Evolutionary conservation across 305 asterid genomes (phyloP), one percentile per base, ranked within the genome.

Genomic region (Salvia sclarea): DNA sequence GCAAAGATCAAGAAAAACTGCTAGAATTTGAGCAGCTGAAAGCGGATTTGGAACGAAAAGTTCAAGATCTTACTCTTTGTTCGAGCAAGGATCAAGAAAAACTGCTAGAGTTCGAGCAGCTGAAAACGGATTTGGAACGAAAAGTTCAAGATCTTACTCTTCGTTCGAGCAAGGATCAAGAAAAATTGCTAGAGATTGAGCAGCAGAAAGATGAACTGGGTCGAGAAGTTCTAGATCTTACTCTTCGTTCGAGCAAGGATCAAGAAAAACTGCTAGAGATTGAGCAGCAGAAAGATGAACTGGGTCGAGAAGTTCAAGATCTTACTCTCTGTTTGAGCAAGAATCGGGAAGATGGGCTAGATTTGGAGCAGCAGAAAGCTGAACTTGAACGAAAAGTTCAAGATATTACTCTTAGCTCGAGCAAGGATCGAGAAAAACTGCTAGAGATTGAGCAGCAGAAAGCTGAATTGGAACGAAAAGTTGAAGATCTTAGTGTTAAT

Each of bases 141-240:
- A 70, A 75, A 64, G 85, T 86, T 48, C 74, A 66, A 70, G 86
- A 84, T 73, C 87, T 92, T 67, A 74, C 78, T 68, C 73, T 70
- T 50, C 77, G 79, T 47, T 71, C 78, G 77, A 74, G 78, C 49
- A 70, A 75, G 75, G 69, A 74, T 45, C 78, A 72, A 50, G 82
- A 75, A 31, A 76, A 68, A 56, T 66, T 81, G 73, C 52, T 76
- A 13, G 71, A 60, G 63, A 71, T 83, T 18, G 80, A 82, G 55
- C 79, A 77, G 82, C 78, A 77, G 75, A 78, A 80, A 50, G 69
- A 79, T 68, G 98, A 89, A 69, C 76, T 89, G 63, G 88, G 78
- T 77, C 78, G 71, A 57, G 73, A 74, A 63, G 85, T 85, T 47
- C 70, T 61, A 71, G 86, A 84, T 74, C 90, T 92, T 65, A 74